Conservation (phyloP, 2,329 filamentous ascomycete genomes). For the Ceratocystis albifundus region DNA sequence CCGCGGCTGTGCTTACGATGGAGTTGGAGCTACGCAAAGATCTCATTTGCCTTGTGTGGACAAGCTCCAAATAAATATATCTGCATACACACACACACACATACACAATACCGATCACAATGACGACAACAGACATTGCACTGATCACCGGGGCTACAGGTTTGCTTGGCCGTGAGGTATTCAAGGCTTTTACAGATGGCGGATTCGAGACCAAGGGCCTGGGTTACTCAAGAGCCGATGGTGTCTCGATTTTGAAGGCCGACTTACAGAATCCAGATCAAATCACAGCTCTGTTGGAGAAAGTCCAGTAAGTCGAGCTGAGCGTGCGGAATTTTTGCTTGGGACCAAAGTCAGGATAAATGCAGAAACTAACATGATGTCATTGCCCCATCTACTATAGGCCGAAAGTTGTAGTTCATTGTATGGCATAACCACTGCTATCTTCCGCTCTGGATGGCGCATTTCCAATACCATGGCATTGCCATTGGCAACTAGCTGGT, state of each 20-base stretch:
- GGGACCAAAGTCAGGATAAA: background rate
- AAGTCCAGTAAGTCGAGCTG: conserved; percentile 39
- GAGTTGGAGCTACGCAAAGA: too few relatives aligned
- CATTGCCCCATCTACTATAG: conserved; percentile 36
- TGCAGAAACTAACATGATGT: conserved; percentile 1
- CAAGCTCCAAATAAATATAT: background rate
- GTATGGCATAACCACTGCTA: conserved; percentile 37
- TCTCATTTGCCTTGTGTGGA: background rate
- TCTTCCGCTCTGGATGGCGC: background rate
- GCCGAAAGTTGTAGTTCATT: conserved; percentile 69
- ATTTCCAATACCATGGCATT: background rate
- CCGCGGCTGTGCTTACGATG: too few relatives aligned
- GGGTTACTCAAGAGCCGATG: conserved; percentile 61
- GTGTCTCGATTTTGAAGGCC: conserved; percentile 52
- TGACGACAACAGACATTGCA: conserved; percentile 32
- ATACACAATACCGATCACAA: background rate
- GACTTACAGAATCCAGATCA: conserved; percentile 39
- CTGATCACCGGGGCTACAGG: conserved; percentile 78
- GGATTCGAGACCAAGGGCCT: conserved; percentile 60
- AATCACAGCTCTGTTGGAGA: conserved; percentile 41
- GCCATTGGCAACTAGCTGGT: background rate
- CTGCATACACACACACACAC: background rate
- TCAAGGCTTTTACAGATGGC: conserved; percentile 36
- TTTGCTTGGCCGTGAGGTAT: conserved; percentile 68
- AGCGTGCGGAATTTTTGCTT: background rate